Percentiles rank a stretch among this genome's conserved stretches.
phyloP scores from a whole-genome alignment of 2,329 filamentous ascomycete species.

The Pseudopyricularia cyperi region DNA sequence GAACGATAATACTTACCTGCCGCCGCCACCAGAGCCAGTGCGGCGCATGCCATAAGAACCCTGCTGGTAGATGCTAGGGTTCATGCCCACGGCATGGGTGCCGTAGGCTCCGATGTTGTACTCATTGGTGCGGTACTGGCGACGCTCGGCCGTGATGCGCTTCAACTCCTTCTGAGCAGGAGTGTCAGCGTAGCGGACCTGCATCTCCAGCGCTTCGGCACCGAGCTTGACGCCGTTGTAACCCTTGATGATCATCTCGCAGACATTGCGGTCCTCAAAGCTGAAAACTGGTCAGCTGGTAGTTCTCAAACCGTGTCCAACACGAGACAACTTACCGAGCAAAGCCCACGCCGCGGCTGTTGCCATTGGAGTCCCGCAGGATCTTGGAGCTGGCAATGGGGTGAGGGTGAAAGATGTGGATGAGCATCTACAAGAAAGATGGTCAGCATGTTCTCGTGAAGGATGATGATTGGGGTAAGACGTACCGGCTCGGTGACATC shows the following conservation, averaged over 20 bases:
- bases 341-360: slow-evolving; percentile 94
- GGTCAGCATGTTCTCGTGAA: slow-evolving; percentile 2
- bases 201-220: slow-evolving; percentile 69
- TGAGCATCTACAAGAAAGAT: slow-evolving; percentile 45
- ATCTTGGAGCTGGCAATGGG: slow-evolving; percentile 90
- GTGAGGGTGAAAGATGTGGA: slow-evolving; percentile 65
- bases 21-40: slow-evolving; percentile 6
- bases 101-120: slow-evolving; percentile 69
- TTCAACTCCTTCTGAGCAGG: slow-evolving; percentile 95
- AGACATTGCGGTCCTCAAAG: slow-evolving; percentile 80
- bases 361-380: slow-evolving; percentile 78
- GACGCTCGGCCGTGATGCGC: slow-evolving; percentile 86
- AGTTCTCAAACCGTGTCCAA: neutral
- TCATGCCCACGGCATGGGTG: slow-evolving; percentile 45
- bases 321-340: slow-evolving; percentile 54
- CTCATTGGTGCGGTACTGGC: slow-evolving; percentile 91
- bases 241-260: slow-evolving; percentile 74
- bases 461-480: neutral
- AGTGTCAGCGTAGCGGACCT: slow-evolving; percentile 94
- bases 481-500: slow-evolving; percentile 79
- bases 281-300: slow-evolving; percentile 27
- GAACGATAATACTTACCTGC: neutral
- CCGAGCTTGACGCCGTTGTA: slow-evolving; percentile 73
- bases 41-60: slow-evolving; percentile 23
- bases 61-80: slow-evolving; percentile 27